Evolutionary conservation across 2,329 filamentous ascomycete species (phyloP), one percentile per base, ranked within the genome.

Genomic region (Fusarium buharicum): DNA sequence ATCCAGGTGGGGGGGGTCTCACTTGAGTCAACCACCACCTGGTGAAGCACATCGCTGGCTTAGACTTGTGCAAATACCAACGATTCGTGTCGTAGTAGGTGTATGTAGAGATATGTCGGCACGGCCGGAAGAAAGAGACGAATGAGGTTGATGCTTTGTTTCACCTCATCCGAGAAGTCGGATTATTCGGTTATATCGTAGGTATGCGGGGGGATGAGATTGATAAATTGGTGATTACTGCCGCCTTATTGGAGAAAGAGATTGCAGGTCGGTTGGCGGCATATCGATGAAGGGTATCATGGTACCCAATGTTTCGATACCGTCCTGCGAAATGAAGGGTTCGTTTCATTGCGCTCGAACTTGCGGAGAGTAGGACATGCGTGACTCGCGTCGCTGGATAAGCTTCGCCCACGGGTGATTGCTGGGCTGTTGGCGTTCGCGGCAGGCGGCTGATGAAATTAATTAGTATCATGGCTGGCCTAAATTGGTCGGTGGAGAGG

Each of bases 401-500:
- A 78, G 62, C 60, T 76, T 77, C 13, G 74, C 71, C 74, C 76
- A 76, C 1, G 76, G 75, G 51, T 74, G 70, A 27, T 73, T 75
- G 69, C 72, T 77, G 12, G 76, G 76, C 48, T 75, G 74, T 40
- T 75, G 75, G 52, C 76, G 75, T 69, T 78, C 76, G 22, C 75
- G 75, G 57, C 76, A 78, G 20, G 76, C 75, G 60, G 75, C 76
- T 78, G 59, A 14, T 56, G 18, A 20, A 50, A 28, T 6, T 45
- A 43, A 60, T 72, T 61, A 72, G 69, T 63, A 63, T 52, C 16
- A 24, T 48, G 44, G 51, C 20, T 44, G 55, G 28, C 45, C 49
- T 51, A 55, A 62, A 30, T 47, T 34, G 40, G 49, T 46, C 37
- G 47, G 54, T 55, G 43, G 45, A 60, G 38, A 45, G 20, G 6